Evolutionary conservation across 2,329 filamentous ascomycete genomes (phyloP).

Genomic region (Xylariaceae sp.): DNA sequence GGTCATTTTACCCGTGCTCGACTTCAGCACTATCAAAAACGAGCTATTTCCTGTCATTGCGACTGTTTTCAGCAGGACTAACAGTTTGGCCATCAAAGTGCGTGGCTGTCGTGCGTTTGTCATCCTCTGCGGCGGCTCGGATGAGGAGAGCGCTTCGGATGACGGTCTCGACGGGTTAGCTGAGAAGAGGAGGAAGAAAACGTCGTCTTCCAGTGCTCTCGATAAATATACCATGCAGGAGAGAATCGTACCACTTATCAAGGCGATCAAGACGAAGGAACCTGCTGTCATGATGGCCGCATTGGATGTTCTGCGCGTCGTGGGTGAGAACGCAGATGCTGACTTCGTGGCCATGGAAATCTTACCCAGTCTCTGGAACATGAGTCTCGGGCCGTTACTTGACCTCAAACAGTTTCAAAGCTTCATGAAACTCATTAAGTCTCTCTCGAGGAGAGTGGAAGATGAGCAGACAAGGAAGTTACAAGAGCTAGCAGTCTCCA

Average conservation of each 20-base stretch:
- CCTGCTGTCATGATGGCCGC: conserved; percentile 96
- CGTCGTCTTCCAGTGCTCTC: conserved; percentile 68
- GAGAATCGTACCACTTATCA: conserved; percentile 86
- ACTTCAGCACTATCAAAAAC: conserved; percentile 96
- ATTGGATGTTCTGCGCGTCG: conserved; percentile 74
- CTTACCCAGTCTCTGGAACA: conserved; percentile 82
- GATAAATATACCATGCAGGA: conserved; percentile 99
- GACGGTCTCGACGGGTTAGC: conserved; percentile 74
- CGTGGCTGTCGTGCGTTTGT: conserved; percentile 85
- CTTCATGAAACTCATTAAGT: conserved; percentile 86
- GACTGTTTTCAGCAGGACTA: conserved; percentile 85
- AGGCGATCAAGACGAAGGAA: conserved; percentile 94
- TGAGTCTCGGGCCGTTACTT: conserved; percentile 84
- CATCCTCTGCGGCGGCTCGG: conserved; percentile 76
- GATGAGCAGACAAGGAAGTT: conserved; percentile 84
- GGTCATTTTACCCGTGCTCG: conserved; percentile 76
- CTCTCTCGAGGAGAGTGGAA: conserved; percentile 73
- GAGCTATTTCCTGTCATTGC: conserved; percentile 93
- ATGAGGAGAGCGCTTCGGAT: conserved; percentile 44
- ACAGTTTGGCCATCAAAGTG: conserved; percentile 90
- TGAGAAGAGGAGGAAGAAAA: conserved; percentile 53
- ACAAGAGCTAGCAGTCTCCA: conserved; percentile 66
- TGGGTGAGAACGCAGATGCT: conserved; percentile 74
- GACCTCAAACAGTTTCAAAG: conserved; percentile 81
- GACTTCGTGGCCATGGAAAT: conserved; percentile 92